phyloP scores from a whole-genome alignment of 495 filamentous ascomycete species.

The Penicillium maclennaniae region DNA sequence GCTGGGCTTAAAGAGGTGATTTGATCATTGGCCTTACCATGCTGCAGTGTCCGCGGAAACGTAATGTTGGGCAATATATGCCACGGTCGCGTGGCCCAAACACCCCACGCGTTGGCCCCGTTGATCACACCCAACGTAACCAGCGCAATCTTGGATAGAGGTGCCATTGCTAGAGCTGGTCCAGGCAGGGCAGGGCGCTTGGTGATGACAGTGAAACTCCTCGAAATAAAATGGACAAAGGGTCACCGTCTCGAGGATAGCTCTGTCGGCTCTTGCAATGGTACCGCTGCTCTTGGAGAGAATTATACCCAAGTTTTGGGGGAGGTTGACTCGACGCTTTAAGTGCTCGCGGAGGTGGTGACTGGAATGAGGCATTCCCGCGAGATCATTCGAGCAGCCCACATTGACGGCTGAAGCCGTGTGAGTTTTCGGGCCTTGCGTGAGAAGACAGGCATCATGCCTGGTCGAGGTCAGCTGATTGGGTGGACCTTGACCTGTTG shows the following conservation, averaged over 20 bases:
- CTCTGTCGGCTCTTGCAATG: background rate
- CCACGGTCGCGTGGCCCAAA: slow-evolving; percentile 60
- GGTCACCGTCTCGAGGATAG: background rate
- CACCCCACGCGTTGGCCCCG: slow-evolving; percentile 47
- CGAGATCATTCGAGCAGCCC: background rate
- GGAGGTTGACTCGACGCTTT: background rate
- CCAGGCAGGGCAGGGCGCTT: background rate
- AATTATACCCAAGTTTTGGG: background rate
- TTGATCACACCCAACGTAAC: slow-evolving; percentile 8
- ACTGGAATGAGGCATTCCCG: background rate
- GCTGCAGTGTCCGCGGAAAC: slow-evolving; percentile 39
- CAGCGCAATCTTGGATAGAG: slow-evolving; percentile 10
- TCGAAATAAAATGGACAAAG: background rate
- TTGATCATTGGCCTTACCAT: slow-evolving; percentile 18
- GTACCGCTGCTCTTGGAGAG: background rate
- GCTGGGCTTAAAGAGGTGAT: background rate
- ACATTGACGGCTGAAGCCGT: background rate
- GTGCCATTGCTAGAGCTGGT: slow-evolving; percentile 2
- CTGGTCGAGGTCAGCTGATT: background rate
- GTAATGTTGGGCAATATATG: slow-evolving; percentile 55
- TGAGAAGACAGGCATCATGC: background rate
- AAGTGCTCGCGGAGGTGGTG: background rate
- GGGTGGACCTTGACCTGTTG: background rate
- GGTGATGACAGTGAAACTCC: background rate
- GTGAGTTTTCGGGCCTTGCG: background rate